Evolutionary conservation across 495 filamentous ascomycete genomes (phyloP), one percentile per base, ranked within the genome.

Genomic region (Podospora pseudoanserina): DNA sequence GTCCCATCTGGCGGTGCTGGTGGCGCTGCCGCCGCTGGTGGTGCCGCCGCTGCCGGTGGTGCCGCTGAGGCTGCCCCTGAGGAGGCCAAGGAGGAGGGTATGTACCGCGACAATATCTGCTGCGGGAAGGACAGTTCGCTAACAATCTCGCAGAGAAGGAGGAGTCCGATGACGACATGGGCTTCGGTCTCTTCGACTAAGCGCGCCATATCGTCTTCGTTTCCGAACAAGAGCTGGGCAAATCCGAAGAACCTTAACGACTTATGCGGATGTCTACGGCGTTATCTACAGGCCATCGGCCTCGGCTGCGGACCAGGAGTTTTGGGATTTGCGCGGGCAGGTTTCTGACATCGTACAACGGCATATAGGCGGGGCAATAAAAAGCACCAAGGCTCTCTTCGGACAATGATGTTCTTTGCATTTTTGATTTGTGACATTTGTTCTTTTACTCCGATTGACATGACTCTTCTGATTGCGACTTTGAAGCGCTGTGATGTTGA

Each of bases 121-220:
- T 49, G 15, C 53, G 7, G 4, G 18, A 19, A 5, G 68, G 28
- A 44, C 34, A 7, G n/a, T 20, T 20, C 67, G 70, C 85, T 79
- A 76, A 80, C 76, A 55, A 61, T 26, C 6, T 15, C 59, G 34
- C 71, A 86, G 84, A 83, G 78, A 86, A 84, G 82, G 84, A 90
- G 83, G 95, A 98, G 88, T 98, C 95, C 79, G 95, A 99, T 83
- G 95, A 99, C 80, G 95, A 99, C 80, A 99, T 99, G 95, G 95
- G 95, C 78, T 97, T 99, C 87, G 95, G 95, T 90, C 93, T 99
- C 68, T 98, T 98, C 90, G 94, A 97, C 86, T 97, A 92, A 88
- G 71, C 78, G 66, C 39, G 60, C 65, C 39, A 53, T 32, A 32
- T 63, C 60, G 63, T 68, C 62, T 49, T 49, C 0, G 57, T 18